Evolutionary conservation across 1,284 basidiomycete species (phyloP).

Genomic region (Violaceomyces palustris): DNA sequence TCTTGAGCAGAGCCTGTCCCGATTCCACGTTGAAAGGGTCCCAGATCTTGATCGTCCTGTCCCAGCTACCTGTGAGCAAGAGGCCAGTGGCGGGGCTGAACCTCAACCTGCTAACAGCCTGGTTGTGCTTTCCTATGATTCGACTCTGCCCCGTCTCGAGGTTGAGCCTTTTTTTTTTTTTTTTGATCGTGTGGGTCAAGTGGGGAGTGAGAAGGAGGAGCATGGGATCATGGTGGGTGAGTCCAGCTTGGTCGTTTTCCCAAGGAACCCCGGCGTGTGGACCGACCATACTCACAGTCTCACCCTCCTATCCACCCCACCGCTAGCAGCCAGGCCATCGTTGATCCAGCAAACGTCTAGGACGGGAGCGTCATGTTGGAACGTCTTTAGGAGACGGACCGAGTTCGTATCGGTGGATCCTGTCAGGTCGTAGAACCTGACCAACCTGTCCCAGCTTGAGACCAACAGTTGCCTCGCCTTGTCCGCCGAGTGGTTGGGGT

Average conservation of each 20-base stretch:
- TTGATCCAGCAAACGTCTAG: constrained; percentile 47
- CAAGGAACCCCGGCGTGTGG: too few relatives aligned
- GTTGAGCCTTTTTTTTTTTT: constrained; percentile 18
- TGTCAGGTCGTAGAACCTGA: constrained; percentile 34
- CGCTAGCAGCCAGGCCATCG: constrained; percentile 35
- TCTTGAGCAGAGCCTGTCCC: constrained; percentile 13
- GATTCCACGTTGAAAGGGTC: constrained; percentile 5
- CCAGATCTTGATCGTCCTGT: constrained; percentile 39
- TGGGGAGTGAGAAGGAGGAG: too few relatives aligned
- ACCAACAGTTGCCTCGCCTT: constrained; percentile 25
- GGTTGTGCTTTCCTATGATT: constrained; percentile 45
- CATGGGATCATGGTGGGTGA: too few relatives aligned
- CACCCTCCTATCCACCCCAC: constrained; percentile 39
- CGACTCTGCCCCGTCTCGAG: constrained; percentile 25
- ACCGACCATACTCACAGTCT: constrained; percentile 13
- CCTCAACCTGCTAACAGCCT: constrained; percentile 32
- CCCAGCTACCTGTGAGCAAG: constrained; percentile 30
- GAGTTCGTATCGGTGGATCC: constrained; percentile 1
- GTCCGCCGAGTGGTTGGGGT: constrained; percentile 6
- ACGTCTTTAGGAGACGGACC: constrained; percentile 22
- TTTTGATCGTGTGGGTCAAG: too few relatives aligned
- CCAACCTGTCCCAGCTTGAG: constrained; percentile 43
- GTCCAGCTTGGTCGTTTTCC: too few relatives aligned
- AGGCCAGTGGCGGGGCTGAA: constrained; percentile 27
- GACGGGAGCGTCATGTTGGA: constrained; percentile 44